Conservation (phyloP, 495 filamentous ascomycete genomes). For the Hypoxylon lenormandii region DNA sequence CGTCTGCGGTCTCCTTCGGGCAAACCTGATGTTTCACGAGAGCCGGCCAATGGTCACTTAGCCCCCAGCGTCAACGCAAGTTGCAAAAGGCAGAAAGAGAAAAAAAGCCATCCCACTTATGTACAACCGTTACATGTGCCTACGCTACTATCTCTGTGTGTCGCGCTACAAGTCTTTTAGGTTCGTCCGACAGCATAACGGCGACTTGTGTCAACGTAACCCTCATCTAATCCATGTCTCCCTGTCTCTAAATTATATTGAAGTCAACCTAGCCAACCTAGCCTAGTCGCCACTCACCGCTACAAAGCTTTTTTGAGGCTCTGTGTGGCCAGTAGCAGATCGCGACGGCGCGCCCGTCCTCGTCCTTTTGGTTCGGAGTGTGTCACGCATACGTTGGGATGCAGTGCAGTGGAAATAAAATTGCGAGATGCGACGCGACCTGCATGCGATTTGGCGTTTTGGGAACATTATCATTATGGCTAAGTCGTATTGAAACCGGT, state of each 20-base stretch:
- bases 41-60: too few species aligned
- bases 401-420: neutral
- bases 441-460: neutral
- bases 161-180: too few species aligned
- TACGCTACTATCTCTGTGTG: too few species aligned
- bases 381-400: neutral
- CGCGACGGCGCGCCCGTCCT: neutral
- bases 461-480: neutral
- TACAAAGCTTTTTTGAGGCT: conserved; percentile 1
- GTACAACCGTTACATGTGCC: too few species aligned
- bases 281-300: neutral
- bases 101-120: too few species aligned
- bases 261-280: neutral
- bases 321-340: neutral
- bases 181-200: too few species aligned
- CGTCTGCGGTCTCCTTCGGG: conserved; percentile 2
- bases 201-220: too few species aligned
- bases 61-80: too few species aligned
- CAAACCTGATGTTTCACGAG: neutral
- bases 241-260: neutral
- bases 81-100: too few species aligned
- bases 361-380: conserved; percentile 1
- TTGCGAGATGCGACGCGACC: neutral
- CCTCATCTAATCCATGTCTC: neutral
- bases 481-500: neutral